Evolutionary conservation across 2,329 filamentous ascomycete genomes (phyloP).

Genomic region (Pyrenochaeta sp.): DNA sequence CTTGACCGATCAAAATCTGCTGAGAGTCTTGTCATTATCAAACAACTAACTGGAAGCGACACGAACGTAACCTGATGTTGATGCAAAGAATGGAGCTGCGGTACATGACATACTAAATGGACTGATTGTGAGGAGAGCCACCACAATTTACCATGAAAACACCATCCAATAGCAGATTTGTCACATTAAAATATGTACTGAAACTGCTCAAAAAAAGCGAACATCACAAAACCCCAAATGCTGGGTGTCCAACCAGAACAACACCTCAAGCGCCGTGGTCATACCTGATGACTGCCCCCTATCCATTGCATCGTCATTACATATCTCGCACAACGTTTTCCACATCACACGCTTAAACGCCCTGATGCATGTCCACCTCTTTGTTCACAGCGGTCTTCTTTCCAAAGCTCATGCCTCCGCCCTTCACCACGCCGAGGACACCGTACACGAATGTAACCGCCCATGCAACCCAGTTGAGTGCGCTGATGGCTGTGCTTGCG

Average conservation of each 20-base stretch:
- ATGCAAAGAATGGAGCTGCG: too few species aligned
- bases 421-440: constrained; percentile 42
- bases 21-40: too few species aligned
- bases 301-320: neutral
- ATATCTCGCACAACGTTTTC: neutral
- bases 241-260: neutral
- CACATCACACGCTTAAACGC: constrained; percentile 35
- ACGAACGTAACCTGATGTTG: too few species aligned
- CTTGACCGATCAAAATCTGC: too few species aligned
- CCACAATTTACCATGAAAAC: neutral
- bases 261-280: constrained; percentile 14
- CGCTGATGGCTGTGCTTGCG: constrained; percentile 71
- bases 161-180: neutral
- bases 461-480: constrained; percentile 65
- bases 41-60: too few species aligned
- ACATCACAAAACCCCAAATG: constrained; percentile 3
- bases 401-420: constrained; percentile 12
- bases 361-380: constrained; percentile 52
- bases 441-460: constrained; percentile 50
- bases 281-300: constrained; percentile 28
- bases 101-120: too few species aligned
- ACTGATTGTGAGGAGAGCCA: neutral
- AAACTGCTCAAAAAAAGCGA: constrained; percentile 6
- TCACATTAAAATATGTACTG: constrained; percentile 2
- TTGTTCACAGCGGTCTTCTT: constrained; percentile 20